A percentile compares a stretch with the other conserved stretches of the same genome.
phyloP scores from a whole-genome alignment of 306 rosid genomes.

The cucumber (Cucumis sativus) region Cucumber_9930_V3 NC_026656.2:3573001-3573500 shows the following conservation, averaged over 20 bases:
- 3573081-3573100: slow-evolving; percentile 64
- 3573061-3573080: slow-evolving; percentile 51
- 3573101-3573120: slow-evolving; percentile 21
- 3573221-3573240: slow-evolving; percentile 59
- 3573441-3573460: background rate
- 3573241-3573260: slow-evolving; percentile 78
- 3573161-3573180: background rate
- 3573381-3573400: background rate
- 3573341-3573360: background rate
- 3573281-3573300: slow-evolving; percentile 40
- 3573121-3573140: background rate
- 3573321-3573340: background rate
- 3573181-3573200: slow-evolving; percentile 50
- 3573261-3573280: slow-evolving; percentile 51
- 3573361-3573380: background rate
- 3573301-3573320: background rate
- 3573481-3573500: slow-evolving; percentile 48
- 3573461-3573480: slow-evolving; percentile 50
- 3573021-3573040: slow-evolving; percentile 64
- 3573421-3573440: background rate
- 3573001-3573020: slow-evolving; percentile 55
- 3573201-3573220: slow-evolving; percentile 61
- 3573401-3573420: background rate
- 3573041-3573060: slow-evolving; percentile 72
- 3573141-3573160: background rate